Conservation (phyloP, 345 rosid genomes). For the Salix koriyanagi region DNA sequence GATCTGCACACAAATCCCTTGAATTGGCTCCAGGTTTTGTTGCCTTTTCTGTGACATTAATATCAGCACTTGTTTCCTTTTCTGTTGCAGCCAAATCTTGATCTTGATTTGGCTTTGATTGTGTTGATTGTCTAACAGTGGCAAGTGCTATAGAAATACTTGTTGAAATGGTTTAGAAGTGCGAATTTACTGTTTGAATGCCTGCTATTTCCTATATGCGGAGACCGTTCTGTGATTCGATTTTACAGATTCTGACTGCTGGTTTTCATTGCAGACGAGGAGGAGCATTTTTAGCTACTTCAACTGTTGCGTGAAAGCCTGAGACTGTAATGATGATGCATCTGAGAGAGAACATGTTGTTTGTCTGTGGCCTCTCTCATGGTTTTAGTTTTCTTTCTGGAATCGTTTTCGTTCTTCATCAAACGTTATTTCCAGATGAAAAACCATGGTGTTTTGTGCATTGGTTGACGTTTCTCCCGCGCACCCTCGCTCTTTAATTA, state of each 20-base stretch:
- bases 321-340: slow-evolving; percentile 28
- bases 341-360: background rate
- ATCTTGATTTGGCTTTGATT: too few species aligned
- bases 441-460: slow-evolving; percentile 1
- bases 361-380: background rate
- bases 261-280: slow-evolving; percentile 41
- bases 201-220: background rate
- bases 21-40: too few species aligned
- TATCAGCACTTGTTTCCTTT: too few species aligned
- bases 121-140: too few species aligned
- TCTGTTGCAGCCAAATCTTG: too few species aligned
- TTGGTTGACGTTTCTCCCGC: background rate
- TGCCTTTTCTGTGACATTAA: too few species aligned
- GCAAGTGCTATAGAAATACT: background rate
- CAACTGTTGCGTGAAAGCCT: slow-evolving; percentile 78
- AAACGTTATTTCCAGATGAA: background rate
- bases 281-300: slow-evolving; percentile 73
- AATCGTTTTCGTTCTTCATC: background rate
- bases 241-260: background rate
- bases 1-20: too few species aligned
- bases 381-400: background rate
- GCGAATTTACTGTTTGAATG: background rate
- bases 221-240: background rate
- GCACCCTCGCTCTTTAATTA: background rate
- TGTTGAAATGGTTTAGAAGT: background rate